A percentile compares a stretch with the other conserved stretches of the same genome.
Conservation (phyloP, 73 alveolate genomes). For the Halteria grandinella region DNA sequence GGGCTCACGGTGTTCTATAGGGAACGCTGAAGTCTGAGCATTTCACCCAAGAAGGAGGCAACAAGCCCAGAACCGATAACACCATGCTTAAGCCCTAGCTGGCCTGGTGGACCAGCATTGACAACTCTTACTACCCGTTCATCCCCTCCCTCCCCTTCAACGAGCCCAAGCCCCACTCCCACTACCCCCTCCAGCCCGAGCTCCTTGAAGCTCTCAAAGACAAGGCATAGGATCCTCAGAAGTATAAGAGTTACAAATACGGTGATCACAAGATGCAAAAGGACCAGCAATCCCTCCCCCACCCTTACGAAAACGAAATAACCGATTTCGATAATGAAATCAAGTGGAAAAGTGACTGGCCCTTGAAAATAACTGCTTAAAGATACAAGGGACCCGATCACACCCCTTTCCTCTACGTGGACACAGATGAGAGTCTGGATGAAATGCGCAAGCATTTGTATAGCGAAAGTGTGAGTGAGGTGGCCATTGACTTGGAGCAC, state of each 20-base stretch:
- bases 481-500: slow-evolving; percentile 94
- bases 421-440: slow-evolving; percentile 72
- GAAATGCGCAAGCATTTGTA: slow-evolving; percentile 74
- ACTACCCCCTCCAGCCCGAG: slow-evolving; percentile 58
- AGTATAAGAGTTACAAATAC: slow-evolving; percentile 61
- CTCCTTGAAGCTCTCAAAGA: slow-evolving; percentile 63
- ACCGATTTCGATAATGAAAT: slow-evolving; percentile 32
- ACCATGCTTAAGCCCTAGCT: slow-evolving; percentile 68
- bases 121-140: slow-evolving; percentile 85
- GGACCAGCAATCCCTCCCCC: slow-evolving; percentile 49
- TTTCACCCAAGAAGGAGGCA: slow-evolving; percentile 58
- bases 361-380: slow-evolving; percentile 55
- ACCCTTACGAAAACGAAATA: slow-evolving; percentile 83
- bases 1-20: slow-evolving; percentile 52
- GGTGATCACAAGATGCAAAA: slow-evolving; percentile 68
- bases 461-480: slow-evolving; percentile 75
- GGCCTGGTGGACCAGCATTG: slow-evolving; percentile 68
- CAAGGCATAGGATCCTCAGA: slow-evolving; percentile 43
- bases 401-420: slow-evolving; percentile 78
- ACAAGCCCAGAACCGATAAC: slow-evolving; percentile 69
- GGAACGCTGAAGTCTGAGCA: slow-evolving; percentile 32
- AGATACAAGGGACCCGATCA: slow-evolving; percentile 58
- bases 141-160: slow-evolving; percentile 68
- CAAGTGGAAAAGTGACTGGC: slow-evolving; percentile 37
- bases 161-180: slow-evolving; percentile 74